Evolutionary conservation across 257 asterid species (phyloP).

Genomic region (Capsicum rhomboideum): DNA sequence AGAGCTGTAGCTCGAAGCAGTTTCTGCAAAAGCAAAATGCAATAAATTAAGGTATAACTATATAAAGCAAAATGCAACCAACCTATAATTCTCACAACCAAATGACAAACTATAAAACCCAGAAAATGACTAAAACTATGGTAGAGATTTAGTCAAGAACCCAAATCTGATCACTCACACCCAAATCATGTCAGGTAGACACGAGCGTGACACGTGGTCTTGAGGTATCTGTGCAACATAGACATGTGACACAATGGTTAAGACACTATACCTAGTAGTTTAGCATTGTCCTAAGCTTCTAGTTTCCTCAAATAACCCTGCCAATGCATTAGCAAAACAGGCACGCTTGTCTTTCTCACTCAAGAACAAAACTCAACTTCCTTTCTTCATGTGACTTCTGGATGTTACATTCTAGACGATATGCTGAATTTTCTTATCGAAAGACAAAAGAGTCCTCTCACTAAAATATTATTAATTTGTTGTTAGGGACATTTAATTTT

Average conservation of each 20-base stretch:
- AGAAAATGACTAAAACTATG: no score
- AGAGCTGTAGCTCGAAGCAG: constrained; percentile 67
- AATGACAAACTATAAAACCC: no score
- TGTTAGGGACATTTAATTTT: background rate
- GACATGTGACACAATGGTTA: background rate
- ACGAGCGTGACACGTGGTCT: background rate
- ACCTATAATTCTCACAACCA: background rate
- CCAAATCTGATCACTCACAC: background rate
- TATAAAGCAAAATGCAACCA: background rate
- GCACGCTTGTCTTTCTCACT: no score
- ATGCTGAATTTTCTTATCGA: no score
- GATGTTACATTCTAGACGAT: no score
- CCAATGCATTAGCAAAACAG: no score
- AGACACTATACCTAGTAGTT: background rate
- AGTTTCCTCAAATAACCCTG: background rate
- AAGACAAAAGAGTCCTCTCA: no score
- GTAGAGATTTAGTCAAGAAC: background rate
- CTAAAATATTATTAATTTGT: no score
- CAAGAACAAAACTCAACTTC: no score
- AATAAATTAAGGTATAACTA: background rate
- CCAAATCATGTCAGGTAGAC: background rate
- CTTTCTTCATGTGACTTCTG: no score
- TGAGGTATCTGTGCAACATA: background rate
- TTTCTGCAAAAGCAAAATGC: constrained; percentile 43
- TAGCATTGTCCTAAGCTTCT: background rate